A percentile compares a stretch with the other conserved stretches of the same genome.
These are phyloP conservation scores for Leccinum rimulosum DNA, from an alignment of 768 basidiomycete species.

Conservation along the genomic window DNA sequence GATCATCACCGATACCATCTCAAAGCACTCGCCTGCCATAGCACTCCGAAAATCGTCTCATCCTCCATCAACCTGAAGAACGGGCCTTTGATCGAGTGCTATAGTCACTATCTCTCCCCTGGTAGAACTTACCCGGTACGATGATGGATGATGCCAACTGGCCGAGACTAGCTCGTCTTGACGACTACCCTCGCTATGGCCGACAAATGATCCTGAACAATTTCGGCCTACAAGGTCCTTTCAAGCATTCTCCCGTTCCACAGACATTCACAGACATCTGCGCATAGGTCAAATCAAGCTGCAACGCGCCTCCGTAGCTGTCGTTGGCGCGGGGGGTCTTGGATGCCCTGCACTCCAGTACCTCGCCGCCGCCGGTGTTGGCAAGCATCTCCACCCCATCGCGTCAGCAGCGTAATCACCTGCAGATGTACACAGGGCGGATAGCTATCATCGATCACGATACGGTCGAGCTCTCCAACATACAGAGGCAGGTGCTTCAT, in stretches of 20 bases:
- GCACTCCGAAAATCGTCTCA: neutral
- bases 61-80: too few relatives aligned
- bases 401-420: slow-evolving; percentile 4
- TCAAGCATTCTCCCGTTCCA: neutral
- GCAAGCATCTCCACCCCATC: slow-evolving; percentile 41
- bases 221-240: slow-evolving; percentile 78
- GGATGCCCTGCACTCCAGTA: slow-evolving; percentile 97
- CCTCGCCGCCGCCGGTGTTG: slow-evolving; percentile 88
- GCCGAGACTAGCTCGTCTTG: slow-evolving; percentile 38
- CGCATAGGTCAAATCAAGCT: slow-evolving; percentile 79
- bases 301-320: slow-evolving; percentile 69
- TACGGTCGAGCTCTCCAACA: slow-evolving; percentile 81
- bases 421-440: slow-evolving; percentile 50
- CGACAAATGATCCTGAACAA: slow-evolving; percentile 94
- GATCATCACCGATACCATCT: slow-evolving; percentile 14
- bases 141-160: neutral
- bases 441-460: slow-evolving; percentile 91
- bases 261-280: slow-evolving; percentile 2
- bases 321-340: slow-evolving; percentile 93
- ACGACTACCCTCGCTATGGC: slow-evolving; percentile 89
- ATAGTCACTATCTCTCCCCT: too few relatives aligned
- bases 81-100: too few relatives aligned
- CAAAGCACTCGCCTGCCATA: slow-evolving; percentile 19
- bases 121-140: too few relatives aligned
- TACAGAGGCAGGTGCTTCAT: slow-evolving; percentile 93